Base-by-base conservation (phyloP, 192 early-diverging fungal genomes). In the Mortierella claussenii region DNA sequence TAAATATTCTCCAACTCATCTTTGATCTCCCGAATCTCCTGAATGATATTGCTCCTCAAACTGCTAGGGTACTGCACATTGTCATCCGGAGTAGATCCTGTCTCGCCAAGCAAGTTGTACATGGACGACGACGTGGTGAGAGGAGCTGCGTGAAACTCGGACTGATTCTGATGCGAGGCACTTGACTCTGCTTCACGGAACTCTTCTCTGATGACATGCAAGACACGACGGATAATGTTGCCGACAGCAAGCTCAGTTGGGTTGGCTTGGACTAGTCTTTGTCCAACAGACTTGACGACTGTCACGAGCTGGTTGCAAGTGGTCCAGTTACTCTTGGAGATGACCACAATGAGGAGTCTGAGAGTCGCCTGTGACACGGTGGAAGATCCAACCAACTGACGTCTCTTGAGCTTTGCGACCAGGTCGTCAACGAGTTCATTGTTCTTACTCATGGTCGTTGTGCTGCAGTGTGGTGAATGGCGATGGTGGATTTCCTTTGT, bases 1-100 rank as follows among this genome's bases (percentile, higher is more conserved):
- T 90, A 88, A 40, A 91, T 88, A 40, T 80, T 88, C 65, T 95
- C 91, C 20, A 96, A 79, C 71, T 97, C 97, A 52, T 89, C 89
- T 58, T 96, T 91, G 65, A 97, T 86, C 67, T 97, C 97, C 40
- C 90, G 87, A 66, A 99, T 89, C 37, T 88, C 88, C 42, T 94
- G 88, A 43, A 92, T 91, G 34, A 99, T 88, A 34, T 86, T 74
- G 20, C 89, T 86, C 65, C 94, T 95, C 60, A 94, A 78, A 59
- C 81, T 78, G 79, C 74, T 56, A 23, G 63, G 44, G 60, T 73
- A 79, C 57, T 67, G 62, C 23, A 78, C 61, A 54, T 78, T 69
- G 28, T 78, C 68, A 45, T 58, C 71, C 24, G 80, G 68, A 21
- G 70, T 49, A 23, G 65, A 54, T 34, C 79, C 45, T 51, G 80